These are phyloP conservation scores for Fomitopsis schrenkii DNA, from an alignment of 1,284 basidiomycete genomes.

Conservation along the genomic window DNA sequence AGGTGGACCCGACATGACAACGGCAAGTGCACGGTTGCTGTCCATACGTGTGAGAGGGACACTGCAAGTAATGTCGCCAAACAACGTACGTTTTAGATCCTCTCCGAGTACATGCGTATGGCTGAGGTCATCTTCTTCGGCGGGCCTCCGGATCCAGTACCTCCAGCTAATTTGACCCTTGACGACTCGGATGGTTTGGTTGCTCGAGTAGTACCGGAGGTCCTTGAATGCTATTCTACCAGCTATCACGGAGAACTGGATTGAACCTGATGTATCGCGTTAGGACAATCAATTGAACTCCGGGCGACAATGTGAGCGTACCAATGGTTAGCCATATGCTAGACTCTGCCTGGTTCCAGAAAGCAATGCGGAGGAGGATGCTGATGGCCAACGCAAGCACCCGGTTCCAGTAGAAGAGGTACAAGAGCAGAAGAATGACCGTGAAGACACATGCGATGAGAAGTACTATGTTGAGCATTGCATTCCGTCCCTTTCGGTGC, in stretches of 20 bases:
- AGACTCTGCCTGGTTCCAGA: constrained; percentile 67
- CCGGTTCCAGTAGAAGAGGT: constrained; percentile 90
- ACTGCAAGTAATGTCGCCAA: not conserved
- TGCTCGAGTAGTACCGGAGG: constrained; percentile 84
- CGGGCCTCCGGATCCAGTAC: constrained; percentile 83
- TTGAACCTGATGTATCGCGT: constrained; percentile 52
- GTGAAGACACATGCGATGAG: constrained; percentile 73
- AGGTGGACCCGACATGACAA: constrained; percentile 77
- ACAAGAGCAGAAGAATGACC: constrained; percentile 65
- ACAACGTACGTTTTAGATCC: constrained; percentile 37
- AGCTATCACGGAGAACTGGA: constrained; percentile 85
- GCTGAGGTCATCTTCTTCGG: constrained; percentile 60
- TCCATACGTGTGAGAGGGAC: not conserved
- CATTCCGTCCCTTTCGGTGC: not conserved
- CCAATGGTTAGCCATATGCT: constrained; percentile 80
- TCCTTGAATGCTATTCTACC: constrained; percentile 87
- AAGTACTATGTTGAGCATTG: constrained; percentile 56
- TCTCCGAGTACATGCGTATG: constrained; percentile 50
- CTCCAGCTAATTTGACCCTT: constrained; percentile 87
- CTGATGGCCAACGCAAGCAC: constrained; percentile 68
- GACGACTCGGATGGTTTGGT: constrained; percentile 79
- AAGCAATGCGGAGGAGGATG: constrained; percentile 53
- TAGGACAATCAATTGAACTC: not conserved
- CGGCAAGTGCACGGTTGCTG: constrained; percentile 30
- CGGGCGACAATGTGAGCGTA: constrained; percentile 24